These are phyloP conservation scores for Ophiostoma piceae DNA, from an alignment of 2,329 filamentous ascomycete genomes.

Conservation along the genomic window DNA sequence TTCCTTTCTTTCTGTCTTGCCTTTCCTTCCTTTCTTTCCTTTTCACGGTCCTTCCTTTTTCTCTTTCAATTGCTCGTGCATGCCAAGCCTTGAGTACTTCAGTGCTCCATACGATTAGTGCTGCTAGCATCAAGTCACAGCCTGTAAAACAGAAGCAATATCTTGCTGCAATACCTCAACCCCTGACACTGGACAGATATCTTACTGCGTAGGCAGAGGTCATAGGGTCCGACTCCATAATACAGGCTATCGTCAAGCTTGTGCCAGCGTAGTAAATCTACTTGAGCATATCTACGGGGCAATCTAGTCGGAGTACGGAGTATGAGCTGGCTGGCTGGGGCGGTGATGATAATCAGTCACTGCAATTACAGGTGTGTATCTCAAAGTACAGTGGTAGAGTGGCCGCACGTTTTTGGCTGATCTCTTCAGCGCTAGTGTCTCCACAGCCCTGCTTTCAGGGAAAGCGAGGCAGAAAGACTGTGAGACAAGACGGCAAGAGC, in stretches of 20 bases:
- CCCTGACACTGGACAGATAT: not conserved
- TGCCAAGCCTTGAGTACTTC: not conserved
- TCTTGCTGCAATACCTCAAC: not conserved
- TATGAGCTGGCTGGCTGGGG: not conserved
- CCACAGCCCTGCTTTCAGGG: not conserved
- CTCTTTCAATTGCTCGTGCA: not conserved
- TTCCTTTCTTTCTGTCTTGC: not conserved
- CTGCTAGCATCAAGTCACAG: not conserved
- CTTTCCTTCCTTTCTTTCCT: not conserved
- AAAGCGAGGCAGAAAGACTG: not conserved
- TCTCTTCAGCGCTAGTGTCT: slow-evolving; percentile 8
- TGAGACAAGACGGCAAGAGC: not conserved
- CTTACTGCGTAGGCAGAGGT: not conserved
- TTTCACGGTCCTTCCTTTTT: not conserved
- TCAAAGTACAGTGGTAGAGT: no score
- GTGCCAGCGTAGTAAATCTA: not conserved
- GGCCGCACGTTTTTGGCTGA: slow-evolving; percentile 13
- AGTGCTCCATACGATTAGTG: not conserved
- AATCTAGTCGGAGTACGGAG: not conserved
- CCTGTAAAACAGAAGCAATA: not conserved
- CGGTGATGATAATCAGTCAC: not conserved
- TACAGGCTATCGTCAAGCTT: not conserved
- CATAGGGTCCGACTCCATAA: not conserved
- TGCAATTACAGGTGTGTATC: no score
- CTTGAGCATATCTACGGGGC: not conserved